Percentiles rank a stretch among this genome's conserved stretches.
Conservation (phyloP, 2,329 filamentous ascomycete genomes). For the Chaetomiaceae sp. region DNA sequence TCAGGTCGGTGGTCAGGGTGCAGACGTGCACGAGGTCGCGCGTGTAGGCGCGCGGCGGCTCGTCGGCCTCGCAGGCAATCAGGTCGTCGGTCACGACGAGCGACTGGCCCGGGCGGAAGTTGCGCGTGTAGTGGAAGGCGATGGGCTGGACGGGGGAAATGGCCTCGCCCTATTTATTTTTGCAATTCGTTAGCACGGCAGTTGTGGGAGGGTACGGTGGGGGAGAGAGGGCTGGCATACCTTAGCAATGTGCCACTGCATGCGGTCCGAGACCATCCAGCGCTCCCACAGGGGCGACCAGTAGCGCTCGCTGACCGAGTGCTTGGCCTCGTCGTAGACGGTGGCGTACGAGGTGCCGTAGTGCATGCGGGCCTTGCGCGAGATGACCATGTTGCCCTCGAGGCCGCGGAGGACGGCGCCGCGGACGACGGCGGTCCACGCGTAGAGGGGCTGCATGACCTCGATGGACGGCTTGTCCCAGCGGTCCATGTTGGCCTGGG, state of each 20-base stretch:
- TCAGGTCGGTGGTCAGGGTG: slow-evolving; percentile 73
- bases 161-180: slow-evolving; percentile 54
- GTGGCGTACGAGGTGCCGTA: slow-evolving; percentile 80
- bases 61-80: slow-evolving; percentile 67
- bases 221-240: slow-evolving; percentile 33
- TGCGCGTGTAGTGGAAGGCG: slow-evolving; percentile 79
- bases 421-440: slow-evolving; percentile 74
- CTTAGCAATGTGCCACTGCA: slow-evolving; percentile 83
- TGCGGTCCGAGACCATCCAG: slow-evolving; percentile 77
- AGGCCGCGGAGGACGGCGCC: slow-evolving; percentile 69
- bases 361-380: slow-evolving; percentile 65
- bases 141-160: slow-evolving; percentile 69
- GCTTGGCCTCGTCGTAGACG: slow-evolving; percentile 69
- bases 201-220: neutral
- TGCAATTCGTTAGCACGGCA: neutral
- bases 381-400: slow-evolving; percentile 74
- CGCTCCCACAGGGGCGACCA: slow-evolving; percentile 75
- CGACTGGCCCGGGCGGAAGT: slow-evolving; percentile 73
- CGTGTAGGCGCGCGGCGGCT: slow-evolving; percentile 54
- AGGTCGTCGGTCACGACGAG: slow-evolving; percentile 74
- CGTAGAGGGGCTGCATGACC: slow-evolving; percentile 76
- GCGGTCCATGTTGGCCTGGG: slow-evolving; percentile 48
- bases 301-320: slow-evolving; percentile 66
- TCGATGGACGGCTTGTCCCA: slow-evolving; percentile 53
- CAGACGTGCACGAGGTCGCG: slow-evolving; percentile 65